Base-by-base conservation (phyloP, 2,329 filamentous ascomycete genomes). In the Alternaria triticina region DNA sequence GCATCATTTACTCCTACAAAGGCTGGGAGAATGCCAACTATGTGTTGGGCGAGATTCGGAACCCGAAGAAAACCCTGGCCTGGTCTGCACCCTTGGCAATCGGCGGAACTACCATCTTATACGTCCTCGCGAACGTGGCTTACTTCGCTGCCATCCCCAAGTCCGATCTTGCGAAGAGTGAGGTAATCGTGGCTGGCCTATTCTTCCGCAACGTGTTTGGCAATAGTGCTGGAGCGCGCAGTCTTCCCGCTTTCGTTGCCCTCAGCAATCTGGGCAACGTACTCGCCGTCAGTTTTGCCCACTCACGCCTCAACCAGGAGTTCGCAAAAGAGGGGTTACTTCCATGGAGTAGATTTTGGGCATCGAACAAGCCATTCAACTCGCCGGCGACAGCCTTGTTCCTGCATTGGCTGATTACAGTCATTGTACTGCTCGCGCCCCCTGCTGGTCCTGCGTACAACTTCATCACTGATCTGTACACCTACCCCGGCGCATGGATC, bases 281-380 rank as follows among this genome's bases (percentile, higher is more conserved):
- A 0, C 78, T 90, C 9, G 86, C 86, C 20, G 84, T 89, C 49
- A 87, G 84, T 61, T 90, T 89, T 68, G 83, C 86, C 0, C 86
- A 89, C 57, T 80, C 87, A 0, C 83, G 88, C 1, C 69, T 89
- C 10, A 89, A 88, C 67, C 87, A 89, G 66, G 90, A 92, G 75
- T 82, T 92, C 47, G 90, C 87, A 1, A 91, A 90, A 71, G 90
- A 93, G 71, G 89, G 89, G 0, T 81, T 92, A 6, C 72, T 92
- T 13, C 90, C 90, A 0, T 90, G 85, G 58, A 88, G 87, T 64
- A 83, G 83, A 3, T 86, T 92, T 74, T 92, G 88, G 87, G 90
- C 90, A 0, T 91, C 88, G 4, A 90, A 89, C 71, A 87, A 86
- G 77, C 90, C 90, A 0, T 90, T 89, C 65, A 88, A 89, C 59